Evolutionary conservation across 1,284 basidiomycete genomes (phyloP).

Genomic region (Trametes polyzona): DNA sequence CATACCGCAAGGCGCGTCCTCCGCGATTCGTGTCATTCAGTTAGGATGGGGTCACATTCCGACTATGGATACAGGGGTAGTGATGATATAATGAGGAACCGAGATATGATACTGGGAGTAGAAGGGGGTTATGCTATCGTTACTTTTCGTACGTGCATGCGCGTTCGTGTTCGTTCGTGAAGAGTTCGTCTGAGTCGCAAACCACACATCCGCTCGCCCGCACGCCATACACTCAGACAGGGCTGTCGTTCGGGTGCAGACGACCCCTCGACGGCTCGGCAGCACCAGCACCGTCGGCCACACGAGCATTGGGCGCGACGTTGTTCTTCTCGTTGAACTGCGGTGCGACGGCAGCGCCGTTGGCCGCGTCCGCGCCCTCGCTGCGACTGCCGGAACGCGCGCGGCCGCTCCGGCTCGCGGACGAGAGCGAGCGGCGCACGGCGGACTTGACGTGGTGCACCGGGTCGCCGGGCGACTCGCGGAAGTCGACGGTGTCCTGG

Average conservation of each 20-base stretch:
- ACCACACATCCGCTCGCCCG: too few species aligned
- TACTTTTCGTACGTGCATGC: too few species aligned
- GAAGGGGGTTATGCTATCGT: too few species aligned
- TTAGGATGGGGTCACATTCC: too few species aligned
- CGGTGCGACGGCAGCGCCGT: neutral
- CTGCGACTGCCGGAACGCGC: slow-evolving; percentile 6
- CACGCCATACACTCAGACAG: neutral
- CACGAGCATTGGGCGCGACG: slow-evolving; percentile 3
- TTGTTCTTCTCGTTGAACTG: slow-evolving; percentile 13
- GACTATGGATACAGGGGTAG: too few species aligned
- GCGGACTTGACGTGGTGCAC: slow-evolving; percentile 23
- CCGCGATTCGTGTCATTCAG: too few species aligned
- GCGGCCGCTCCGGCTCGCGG: slow-evolving; percentile 1
- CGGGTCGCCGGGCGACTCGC: slow-evolving; percentile 44
- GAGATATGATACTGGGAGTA: too few species aligned
- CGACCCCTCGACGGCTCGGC: neutral
- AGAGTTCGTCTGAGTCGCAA: too few species aligned
- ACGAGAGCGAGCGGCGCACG: slow-evolving; percentile 13
- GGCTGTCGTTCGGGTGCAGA: slow-evolving; percentile 11
- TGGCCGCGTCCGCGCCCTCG: neutral
- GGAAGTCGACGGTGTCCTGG: slow-evolving; percentile 47
- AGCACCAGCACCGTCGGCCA: neutral
- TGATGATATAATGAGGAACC: too few species aligned
- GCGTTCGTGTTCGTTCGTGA: too few species aligned
- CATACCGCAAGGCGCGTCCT: too few species aligned